Evolutionary conservation across 2,329 filamentous ascomycete species (phyloP), one percentile per base, ranked within the genome.

Genomic region (Dactylellina sp.): DNA sequence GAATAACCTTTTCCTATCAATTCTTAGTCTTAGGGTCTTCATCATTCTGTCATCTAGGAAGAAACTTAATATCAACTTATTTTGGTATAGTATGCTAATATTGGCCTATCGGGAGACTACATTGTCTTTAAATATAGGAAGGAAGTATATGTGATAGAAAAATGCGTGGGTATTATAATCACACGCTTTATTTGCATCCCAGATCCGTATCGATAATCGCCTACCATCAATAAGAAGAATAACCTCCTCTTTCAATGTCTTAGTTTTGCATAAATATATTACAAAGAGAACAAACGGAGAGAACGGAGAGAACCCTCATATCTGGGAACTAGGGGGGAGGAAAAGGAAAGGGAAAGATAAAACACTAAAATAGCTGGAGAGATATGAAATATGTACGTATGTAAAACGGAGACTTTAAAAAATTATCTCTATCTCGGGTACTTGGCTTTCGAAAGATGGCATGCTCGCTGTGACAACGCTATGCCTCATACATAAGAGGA

Each of bases 351-450:
- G 4, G n/a, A 40, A 40, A 24, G 32, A 46, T 7, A 12, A 18
- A 35, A 20, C 2, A 53, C 14, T 22, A 18, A 12, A 18, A 32
- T 44, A 55, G n/a, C 20, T 25, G 20, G n/a, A 46, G 16, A 24
- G 24, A 46, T 12, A 18, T 32, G 52, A 32, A 44, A 44, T 68
- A 68, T 68, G 44, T 60, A 68, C 53, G 37, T 20, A 39, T n/a
- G 39, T 65, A 32, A 44, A 46, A 22, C 20, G 44, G 53, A 53
- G 25, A 52, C 50, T 40, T 32, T 46, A 20, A 32, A 53, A 66
- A 52, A 68, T 53, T 52, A 68, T 68, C 55, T 68, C 63, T 68
- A 60, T 39, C 56, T 57, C 7, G 37, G 18, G n/a, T 50, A 32
- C 46, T 32, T 50, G 7, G 35, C 18, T 46, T 35, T 37, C 18